phyloP scores from a whole-genome alignment of 352 stramenopile genomes.

The Phytophthora lateralis region DNA sequence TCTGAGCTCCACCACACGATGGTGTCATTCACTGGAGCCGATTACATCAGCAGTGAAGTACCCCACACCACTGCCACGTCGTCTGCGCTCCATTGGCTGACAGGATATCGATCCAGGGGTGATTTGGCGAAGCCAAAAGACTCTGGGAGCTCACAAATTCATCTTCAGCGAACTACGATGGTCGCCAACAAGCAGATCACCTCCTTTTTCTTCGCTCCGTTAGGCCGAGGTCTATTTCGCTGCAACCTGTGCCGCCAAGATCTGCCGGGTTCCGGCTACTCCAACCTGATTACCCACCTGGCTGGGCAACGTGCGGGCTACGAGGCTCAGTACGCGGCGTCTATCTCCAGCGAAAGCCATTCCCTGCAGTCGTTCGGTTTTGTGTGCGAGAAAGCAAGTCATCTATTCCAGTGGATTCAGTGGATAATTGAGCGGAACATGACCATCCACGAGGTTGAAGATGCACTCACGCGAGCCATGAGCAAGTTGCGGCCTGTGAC shows the following conservation, averaged over 20 bases:
- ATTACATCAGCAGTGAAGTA: neutral
- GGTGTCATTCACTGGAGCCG: too few species aligned
- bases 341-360: neutral
- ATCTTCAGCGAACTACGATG: slow-evolving; percentile 1
- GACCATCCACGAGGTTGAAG: slow-evolving; percentile 13
- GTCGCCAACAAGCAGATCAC: slow-evolving; percentile 12
- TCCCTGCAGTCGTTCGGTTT: neutral
- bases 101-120: neutral
- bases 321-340: neutral
- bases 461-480: slow-evolving; percentile 4
- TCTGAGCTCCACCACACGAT: too few species aligned
- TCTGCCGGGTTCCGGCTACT: slow-evolving; percentile 5
- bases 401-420: slow-evolving; percentile 19
- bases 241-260: slow-evolving; percentile 8
- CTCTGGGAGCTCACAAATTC: neutral
- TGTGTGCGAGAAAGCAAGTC: neutral
- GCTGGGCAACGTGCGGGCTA: slow-evolving; percentile 3
- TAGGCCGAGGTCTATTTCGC: slow-evolving; percentile 12
- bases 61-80: neutral
- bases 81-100: neutral
- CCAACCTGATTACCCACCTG: slow-evolving; percentile 16
- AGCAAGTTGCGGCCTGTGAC: slow-evolving; percentile 18
- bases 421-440: slow-evolving; percentile 14
- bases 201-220: slow-evolving; percentile 9
- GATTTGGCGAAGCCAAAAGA: neutral